Evolutionary conservation across 2,329 filamentous ascomycete genomes (phyloP).

Genomic region (Alternaria novae-zelandiae): DNA sequence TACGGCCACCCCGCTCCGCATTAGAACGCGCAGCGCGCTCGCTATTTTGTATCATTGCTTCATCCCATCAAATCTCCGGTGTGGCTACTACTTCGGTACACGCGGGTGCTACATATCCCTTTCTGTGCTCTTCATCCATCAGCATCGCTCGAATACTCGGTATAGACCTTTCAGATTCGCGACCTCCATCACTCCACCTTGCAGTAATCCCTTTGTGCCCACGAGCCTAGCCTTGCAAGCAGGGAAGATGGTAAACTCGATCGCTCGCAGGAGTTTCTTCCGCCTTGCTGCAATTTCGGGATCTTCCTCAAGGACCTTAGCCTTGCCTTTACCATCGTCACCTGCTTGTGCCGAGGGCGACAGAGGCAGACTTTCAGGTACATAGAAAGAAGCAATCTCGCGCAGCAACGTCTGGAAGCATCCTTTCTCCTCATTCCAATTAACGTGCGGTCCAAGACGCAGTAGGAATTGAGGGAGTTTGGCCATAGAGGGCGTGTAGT

Average conservation of each 20-base stretch:
- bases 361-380: slow-evolving; percentile 80
- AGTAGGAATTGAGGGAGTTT: slow-evolving; percentile 91
- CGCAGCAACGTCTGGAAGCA: slow-evolving; percentile 87
- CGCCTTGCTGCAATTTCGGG: slow-evolving; percentile 60
- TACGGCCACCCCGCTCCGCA: background rate
- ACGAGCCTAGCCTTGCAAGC: slow-evolving; percentile 83
- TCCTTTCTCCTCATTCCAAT: slow-evolving; percentile 82
- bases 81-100: background rate
- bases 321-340: slow-evolving; percentile 48
- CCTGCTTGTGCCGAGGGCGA: slow-evolving; percentile 39
- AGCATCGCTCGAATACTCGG: slow-evolving; percentile 93
- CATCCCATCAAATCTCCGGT: background rate
- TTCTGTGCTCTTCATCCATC: background rate
- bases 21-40: background rate
- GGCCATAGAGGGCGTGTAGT: slow-evolving; percentile 82
- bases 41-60: background rate
- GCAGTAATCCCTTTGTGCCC: slow-evolving; percentile 78
- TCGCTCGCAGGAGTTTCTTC: slow-evolving; percentile 71
- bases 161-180: slow-evolving; percentile 93
- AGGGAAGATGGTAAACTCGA: slow-evolving; percentile 90
- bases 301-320: slow-evolving; percentile 39
- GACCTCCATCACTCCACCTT: slow-evolving; percentile 76
- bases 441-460: slow-evolving; percentile 82
- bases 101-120: background rate
- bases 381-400: slow-evolving; percentile 89